Percentiles rank a stretch among this genome's conserved stretches.
These are phyloP conservation scores for Mortierella sp. DNA, from an alignment of 371 early-diverging fungal species.

Conservation along the genomic window DNA sequence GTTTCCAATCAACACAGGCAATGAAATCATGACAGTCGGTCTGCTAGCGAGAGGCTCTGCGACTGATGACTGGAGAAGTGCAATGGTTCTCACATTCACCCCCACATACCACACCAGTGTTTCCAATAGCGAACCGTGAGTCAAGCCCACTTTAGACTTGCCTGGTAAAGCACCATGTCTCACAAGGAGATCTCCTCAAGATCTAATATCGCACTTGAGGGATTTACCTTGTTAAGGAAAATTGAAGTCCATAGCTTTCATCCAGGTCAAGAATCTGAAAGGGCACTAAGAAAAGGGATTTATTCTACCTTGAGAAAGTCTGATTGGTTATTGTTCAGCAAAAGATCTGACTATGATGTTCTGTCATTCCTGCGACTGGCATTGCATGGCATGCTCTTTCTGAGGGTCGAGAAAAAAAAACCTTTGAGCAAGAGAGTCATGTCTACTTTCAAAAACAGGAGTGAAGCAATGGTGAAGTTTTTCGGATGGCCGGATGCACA, in stretches of 20 bases:
- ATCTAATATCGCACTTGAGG: slow-evolving; percentile 21
- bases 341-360: slow-evolving; percentile 23
- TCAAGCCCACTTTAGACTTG: no score
- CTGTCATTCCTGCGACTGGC: slow-evolving; percentile 12
- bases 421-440: slow-evolving; percentile 20
- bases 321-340: no score
- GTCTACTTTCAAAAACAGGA: slow-evolving; percentile 5
- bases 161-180: no score
- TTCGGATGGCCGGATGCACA: slow-evolving; percentile 12
- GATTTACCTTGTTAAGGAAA: slow-evolving; percentile 23
- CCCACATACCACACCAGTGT: no score
- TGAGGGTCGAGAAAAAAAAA: slow-evolving; percentile 10
- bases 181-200: no score
- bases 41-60: no score
- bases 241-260: slow-evolving; percentile 18
- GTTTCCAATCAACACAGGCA: no score
- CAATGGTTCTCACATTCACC: no score
- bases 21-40: no score
- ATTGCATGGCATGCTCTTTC: slow-evolving; percentile 13
- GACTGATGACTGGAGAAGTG: no score
- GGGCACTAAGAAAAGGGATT: slow-evolving; percentile 29
- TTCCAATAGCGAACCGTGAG: no score
- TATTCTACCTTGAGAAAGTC: no score
- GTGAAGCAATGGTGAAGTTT: slow-evolving; percentile 5
- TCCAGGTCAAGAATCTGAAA: slow-evolving; percentile 20